These are phyloP conservation scores for Inga leiocalycina DNA, from an alignment of 306 rosid species.

Conservation along the genomic window DNA sequence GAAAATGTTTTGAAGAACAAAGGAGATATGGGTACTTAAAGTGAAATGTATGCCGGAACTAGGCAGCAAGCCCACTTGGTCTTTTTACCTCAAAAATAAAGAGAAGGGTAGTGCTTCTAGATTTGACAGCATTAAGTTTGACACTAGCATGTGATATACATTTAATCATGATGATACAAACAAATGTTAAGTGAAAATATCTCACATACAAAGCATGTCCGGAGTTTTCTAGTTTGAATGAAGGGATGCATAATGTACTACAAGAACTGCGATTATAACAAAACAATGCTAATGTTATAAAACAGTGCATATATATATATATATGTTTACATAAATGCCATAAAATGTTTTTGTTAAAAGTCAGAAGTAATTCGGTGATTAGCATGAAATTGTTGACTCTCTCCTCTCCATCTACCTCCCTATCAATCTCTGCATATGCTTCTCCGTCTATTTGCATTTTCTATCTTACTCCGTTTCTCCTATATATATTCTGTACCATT, in stretches of 20 bases:
- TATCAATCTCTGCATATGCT: too few relatives aligned
- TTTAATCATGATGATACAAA: slow-evolving; percentile 2
- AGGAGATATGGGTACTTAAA: not conserved
- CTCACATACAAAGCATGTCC: not conserved
- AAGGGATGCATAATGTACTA: slow-evolving; percentile 2
- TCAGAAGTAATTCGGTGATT: too few relatives aligned
- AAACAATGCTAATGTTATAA: not conserved
- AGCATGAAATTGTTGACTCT: too few relatives aligned
- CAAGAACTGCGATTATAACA: slow-evolving; percentile 2
- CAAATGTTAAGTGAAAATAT: not conserved
- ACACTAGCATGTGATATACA: slow-evolving; percentile 4
- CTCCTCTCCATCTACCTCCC: too few relatives aligned
- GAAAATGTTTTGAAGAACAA: not conserved
- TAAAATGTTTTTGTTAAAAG: not conserved
- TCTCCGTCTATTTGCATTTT: too few relatives aligned
- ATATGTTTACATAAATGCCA: not conserved
- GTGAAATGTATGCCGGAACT: not conserved
- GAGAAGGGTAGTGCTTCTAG: slow-evolving; percentile 9
- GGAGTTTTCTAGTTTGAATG: not conserved
- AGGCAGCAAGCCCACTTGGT: not conserved
- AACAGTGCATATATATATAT: not conserved
- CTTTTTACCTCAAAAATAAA: not conserved
- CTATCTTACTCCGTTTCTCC: too few relatives aligned
- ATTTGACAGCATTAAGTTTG: not conserved
- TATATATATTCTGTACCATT: too few relatives aligned